Conservation (phyloP, 2,329 filamentous ascomycete genomes). For the Rhytidhysteron rufulum region DNA sequence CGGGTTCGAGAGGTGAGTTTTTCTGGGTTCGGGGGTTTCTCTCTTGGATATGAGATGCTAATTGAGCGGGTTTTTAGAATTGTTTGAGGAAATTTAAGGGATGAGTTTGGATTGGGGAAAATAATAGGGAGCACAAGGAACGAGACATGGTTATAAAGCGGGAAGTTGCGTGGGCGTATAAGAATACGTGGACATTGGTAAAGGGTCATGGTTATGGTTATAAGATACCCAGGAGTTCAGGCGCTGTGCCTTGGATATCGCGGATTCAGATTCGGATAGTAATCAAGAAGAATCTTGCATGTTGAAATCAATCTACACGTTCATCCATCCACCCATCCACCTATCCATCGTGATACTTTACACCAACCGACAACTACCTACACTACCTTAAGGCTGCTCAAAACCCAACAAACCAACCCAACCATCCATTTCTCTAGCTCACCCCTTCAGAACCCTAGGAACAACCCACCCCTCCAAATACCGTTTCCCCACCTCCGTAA, state of each 20-base stretch:
- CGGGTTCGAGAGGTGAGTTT: constrained; percentile 70
- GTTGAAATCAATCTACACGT: too few relatives aligned
- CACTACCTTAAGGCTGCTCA: too few relatives aligned
- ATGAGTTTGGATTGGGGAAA: constrained; percentile 7
- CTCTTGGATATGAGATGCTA: constrained; percentile 3
- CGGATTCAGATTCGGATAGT: too few relatives aligned
- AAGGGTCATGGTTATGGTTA: too few relatives aligned
- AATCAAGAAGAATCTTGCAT: too few relatives aligned
- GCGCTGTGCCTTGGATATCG: too few relatives aligned
- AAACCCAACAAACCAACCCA: not conserved
- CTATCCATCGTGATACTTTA: not conserved
- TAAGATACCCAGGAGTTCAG: too few relatives aligned
- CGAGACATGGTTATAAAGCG: not conserved
- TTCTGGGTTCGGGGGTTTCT: too few relatives aligned
- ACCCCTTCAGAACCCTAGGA: constrained; percentile 33
- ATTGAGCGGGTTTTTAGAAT: constrained; percentile 9
- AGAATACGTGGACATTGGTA: too few relatives aligned
- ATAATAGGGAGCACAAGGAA: not conserved
- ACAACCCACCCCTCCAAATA: constrained; percentile 46
- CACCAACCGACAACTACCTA: too few relatives aligned
- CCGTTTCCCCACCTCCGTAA: constrained; percentile 36
- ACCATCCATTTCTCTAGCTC: constrained; percentile 1
- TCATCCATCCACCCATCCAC: not conserved
- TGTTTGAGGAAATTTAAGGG: constrained; percentile 36
- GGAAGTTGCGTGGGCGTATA: not conserved